Evolutionary conservation across 257 asterid species (phyloP), one percentile per base, ranked within the genome.

Genomic region (Nicotiana paniculata): DNA sequence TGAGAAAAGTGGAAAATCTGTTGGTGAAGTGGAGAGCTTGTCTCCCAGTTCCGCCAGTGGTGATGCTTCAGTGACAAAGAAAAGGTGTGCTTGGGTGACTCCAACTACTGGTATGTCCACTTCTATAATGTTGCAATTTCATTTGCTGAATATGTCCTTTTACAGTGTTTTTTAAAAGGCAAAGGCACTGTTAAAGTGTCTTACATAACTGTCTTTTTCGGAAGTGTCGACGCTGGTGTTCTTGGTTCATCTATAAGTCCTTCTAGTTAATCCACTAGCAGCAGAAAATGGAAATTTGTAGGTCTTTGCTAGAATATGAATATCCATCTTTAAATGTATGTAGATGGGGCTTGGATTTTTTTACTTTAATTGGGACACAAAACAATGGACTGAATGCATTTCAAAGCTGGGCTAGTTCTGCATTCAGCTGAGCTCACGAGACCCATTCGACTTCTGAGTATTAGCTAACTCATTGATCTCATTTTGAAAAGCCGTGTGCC

Each of bases 1-100:
- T 57, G 94, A 74, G 86, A 90, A 82, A 82, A 33, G 58, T 54
- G 95, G 87, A 77, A 87, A 58, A 81, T 61, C 46, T 85, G 86
- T 85, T 80, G 58, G 81, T 85, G 93, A 91, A 85, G 81, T 77
- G 65, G 96, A 86, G 82, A 90, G 81, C 81, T 90, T 81, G 35
- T 35, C 82, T 37, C 84, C 64, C 54, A 70, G 76, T 21, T 26
- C 65, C 17, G 28, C 7, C 9, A 13, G 28, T n/a, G 79, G 37
- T 63, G 95, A 87, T 85, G 90, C 84, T 77, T 89, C 86, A 30
- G 83, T 82, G 83, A 86, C 85, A 35, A 92, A 92, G 90, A 96
- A 91, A 86, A 94, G 95, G 91, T 96, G 99, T 87, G 88, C 97
- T 83, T 96, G 99, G 99, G 97, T 94, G 79, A 96, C 98, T 28